A percentile compares a stretch with the other conserved stretches of the same genome.
These are phyloP conservation scores for Teunomyces kruisii DNA, from an alignment of 805 yeast species.

Conservation along the genomic window DNA sequence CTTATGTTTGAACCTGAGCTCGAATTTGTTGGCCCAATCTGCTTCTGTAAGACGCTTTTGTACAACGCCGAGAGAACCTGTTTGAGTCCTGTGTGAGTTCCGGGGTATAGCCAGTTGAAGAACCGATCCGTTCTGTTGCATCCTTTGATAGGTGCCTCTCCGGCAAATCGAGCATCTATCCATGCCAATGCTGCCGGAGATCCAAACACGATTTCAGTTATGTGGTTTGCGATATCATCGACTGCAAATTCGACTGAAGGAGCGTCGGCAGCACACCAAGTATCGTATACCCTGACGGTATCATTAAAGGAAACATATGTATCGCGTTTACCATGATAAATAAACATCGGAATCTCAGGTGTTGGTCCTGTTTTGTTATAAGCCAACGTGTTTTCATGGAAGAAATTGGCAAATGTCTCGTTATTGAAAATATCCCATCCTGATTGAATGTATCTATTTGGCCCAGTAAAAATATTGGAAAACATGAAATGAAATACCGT, in stretches of 20 bases:
- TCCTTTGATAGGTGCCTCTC: conserved; percentile 15
- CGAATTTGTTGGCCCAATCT: background rate
- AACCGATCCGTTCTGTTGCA: conserved; percentile 40
- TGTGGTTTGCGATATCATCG: conserved; percentile 13
- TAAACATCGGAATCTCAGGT: conserved; percentile 10
- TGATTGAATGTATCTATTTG: background rate
- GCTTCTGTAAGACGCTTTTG: background rate
- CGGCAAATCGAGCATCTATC: conserved; percentile 16
- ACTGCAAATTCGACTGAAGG: conserved; percentile 7
- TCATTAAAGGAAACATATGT: conserved; percentile 10
- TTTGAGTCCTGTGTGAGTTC: conserved; percentile 19
- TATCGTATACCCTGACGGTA: conserved; percentile 7
- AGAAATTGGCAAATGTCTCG: background rate
- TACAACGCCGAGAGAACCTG: background rate
- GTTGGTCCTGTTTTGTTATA: background rate
- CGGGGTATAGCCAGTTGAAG: conserved; percentile 44
- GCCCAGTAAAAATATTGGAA: background rate
- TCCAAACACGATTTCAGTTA: conserved; percentile 14
- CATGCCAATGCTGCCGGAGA: conserved; percentile 16
- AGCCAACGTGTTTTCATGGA: background rate
- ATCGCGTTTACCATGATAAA: conserved; percentile 10
- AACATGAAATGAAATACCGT: background rate
- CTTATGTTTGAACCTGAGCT: too few species aligned
- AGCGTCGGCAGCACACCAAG: conserved; percentile 10
- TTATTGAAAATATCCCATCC: background rate